Evolutionary conservation across 2,329 filamentous ascomycete species (phyloP).

Genomic region (Hypoxylon sp.): DNA sequence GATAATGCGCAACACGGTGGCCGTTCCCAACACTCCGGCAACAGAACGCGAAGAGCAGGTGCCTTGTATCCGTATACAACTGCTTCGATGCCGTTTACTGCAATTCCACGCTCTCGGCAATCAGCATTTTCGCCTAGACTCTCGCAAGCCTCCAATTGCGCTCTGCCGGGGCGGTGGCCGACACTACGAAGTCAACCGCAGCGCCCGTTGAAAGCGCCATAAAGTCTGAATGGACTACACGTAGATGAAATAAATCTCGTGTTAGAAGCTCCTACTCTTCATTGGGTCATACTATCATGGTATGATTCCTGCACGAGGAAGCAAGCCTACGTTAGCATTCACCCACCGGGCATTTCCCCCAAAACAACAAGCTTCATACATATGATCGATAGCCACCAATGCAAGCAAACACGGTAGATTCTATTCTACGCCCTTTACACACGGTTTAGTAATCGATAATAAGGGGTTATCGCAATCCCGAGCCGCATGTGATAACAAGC

Average conservation of each 20-base stretch:
- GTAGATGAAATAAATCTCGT: conserved; percentile 13
- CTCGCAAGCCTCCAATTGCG: not conserved
- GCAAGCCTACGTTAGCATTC: conserved; percentile 14
- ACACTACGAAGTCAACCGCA: not conserved
- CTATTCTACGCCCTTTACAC: not conserved
- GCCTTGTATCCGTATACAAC: not conserved
- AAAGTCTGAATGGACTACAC: conserved; percentile 3
- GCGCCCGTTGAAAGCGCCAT: not conserved
- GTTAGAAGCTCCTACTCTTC: conserved; percentile 3
- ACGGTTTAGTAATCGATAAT: conserved; percentile 1
- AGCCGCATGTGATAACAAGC: conserved; percentile 18
- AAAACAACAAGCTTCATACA: not conserved
- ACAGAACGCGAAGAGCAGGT: not conserved
- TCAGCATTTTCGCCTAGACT: not conserved
- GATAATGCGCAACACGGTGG: not conserved
- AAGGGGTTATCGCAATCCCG: not conserved
- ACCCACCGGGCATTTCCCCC: conserved; percentile 7
- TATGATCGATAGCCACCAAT: not conserved
- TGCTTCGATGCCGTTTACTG: not conserved
- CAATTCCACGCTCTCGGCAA: not conserved
- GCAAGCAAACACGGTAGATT: conserved; percentile 16
- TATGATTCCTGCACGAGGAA: not conserved
- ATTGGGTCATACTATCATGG: conserved; percentile 20
- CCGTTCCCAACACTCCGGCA: not conserved
- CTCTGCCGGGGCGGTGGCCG: not conserved